Conservation (phyloP, 805 yeast genomes). For the Lipomyces yamadae region DNA sequence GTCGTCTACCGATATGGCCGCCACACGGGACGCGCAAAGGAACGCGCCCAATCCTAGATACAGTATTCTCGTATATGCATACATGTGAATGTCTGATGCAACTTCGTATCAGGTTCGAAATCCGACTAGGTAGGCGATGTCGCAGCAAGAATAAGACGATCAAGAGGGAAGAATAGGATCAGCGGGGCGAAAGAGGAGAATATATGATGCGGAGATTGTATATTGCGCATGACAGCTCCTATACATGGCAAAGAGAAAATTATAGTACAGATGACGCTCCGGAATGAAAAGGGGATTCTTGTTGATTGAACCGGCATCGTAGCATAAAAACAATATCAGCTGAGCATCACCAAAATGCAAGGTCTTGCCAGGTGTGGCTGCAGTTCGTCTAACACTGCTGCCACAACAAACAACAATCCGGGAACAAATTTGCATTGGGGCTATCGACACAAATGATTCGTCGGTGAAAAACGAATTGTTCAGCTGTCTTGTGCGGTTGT, state of each 20-base stretch:
- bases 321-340: too few relatives aligned
- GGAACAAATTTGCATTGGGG: background rate
- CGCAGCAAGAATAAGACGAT: background rate
- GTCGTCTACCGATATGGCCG: slow-evolving; percentile 8
- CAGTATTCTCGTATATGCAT: background rate
- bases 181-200: background rate
- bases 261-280: too few relatives aligned
- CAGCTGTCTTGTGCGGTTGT: too few relatives aligned
- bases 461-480: too few relatives aligned
- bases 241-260: too few relatives aligned
- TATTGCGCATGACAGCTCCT: background rate
- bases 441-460: background rate
- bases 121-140: background rate
- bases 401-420: too few relatives aligned
- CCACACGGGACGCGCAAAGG: background rate
- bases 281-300: too few relatives aligned
- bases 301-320: too few relatives aligned
- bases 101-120: background rate
- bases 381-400: too few relatives aligned
- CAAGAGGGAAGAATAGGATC: too few relatives aligned
- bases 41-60: background rate
- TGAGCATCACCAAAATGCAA: too few relatives aligned
- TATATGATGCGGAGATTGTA: background rate
- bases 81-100: background rate
- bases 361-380: too few relatives aligned